Percentiles rank a stretch among this genome's conserved stretches.
These are phyloP conservation scores for Ogataea hybrid DNA, from an alignment of 1,139 yeast genomes.

Conservation along the genomic window DNA sequence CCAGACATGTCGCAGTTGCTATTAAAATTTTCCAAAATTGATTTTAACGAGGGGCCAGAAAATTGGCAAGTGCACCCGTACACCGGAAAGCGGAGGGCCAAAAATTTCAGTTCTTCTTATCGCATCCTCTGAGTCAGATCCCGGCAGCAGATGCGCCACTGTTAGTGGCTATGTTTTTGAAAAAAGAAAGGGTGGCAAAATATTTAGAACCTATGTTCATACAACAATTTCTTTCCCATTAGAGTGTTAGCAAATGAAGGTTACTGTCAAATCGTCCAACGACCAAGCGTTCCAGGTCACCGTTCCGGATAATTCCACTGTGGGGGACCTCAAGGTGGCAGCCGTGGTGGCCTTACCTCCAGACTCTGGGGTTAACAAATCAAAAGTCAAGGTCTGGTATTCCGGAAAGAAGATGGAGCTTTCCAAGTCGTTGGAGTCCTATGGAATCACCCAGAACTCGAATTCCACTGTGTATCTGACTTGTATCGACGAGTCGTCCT, in stretches of 20 bases:
- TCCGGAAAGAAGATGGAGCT: conserved; percentile 49
- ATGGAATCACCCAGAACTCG: conserved; percentile 29
- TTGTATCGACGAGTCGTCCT: conserved; percentile 28
- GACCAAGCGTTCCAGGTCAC: conserved; percentile 36
- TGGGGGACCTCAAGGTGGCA: conserved; percentile 45
- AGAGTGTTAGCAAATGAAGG: conserved; percentile 19
- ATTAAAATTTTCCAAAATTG: conserved; percentile 6
- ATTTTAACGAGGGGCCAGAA: neutral
- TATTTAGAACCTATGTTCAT: conserved; percentile 1
- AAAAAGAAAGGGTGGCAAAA: conserved; percentile 20
- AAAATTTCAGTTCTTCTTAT: conserved; percentile 1
- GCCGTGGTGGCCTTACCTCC: conserved; percentile 43
- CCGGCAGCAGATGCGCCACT: conserved; percentile 8
- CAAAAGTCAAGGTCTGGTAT: conserved; percentile 47
- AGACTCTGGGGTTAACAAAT: conserved; percentile 11
- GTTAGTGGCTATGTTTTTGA: conserved; percentile 6
- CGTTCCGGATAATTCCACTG: conserved; percentile 50
- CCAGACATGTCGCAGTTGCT: conserved; percentile 29
- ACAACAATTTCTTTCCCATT: neutral
- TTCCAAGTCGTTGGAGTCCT: conserved; percentile 25
- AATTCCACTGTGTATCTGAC: conserved; percentile 45
- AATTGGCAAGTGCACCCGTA: conserved; percentile 1
- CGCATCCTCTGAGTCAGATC: conserved; percentile 3
- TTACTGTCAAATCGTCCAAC: conserved; percentile 25
- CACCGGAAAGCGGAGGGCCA: neutral